Base-by-base conservation (phyloP, 371 early-diverging fungal genomes). In the Paraphysoderma sedebokerense region DNA sequence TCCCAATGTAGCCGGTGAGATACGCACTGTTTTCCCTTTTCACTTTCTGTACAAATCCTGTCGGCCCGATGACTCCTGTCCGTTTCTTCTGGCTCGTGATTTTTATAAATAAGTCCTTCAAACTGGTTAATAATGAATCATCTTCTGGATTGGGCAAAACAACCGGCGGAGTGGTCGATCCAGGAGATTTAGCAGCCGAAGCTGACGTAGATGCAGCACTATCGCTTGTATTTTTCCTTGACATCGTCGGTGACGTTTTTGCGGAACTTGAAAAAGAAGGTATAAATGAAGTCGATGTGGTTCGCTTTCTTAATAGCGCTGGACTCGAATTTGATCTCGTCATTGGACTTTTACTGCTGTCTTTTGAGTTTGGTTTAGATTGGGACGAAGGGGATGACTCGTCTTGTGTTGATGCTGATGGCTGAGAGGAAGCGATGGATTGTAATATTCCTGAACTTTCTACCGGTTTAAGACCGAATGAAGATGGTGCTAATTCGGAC, bases 71-170 rank as follows among this genome's bases (percentile, higher is more conserved):
- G 23, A 81, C 78, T 15, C 91, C 91, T 0, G 81, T 74, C 55
- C 81, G 76, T 58, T 85, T 87, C 48, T 79, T 78, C 37, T 87
- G 85, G 11, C 72, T 72, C 5, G 82, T 66, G 28, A 92, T 91
- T 39, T 75, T 71, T 63, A 76, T 64, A 57, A 93, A 96, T 22
- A 96, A 62, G 49, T 89, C 87, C 57, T 88, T 85, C 0, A 96
- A 59, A 15, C 81, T 74, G 0, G 80, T 72, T 49, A 93, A 81
- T 52, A 96, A 65, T 4, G 84, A 79, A 45, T 87, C 84, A 30
- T 82, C 77, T 48, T 57, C 51, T n/a, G 17, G 24, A 17, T n/a
- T 8, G 11, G 11, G 9, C 1, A 32, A 30, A 20, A 42, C 29
- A 2, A n/a, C 31, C 3, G 31, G 9, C n/a, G n/a, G n/a, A n/a